Conservation (phyloP, 441 rosid species). For the Capsella rubella region DNA sequence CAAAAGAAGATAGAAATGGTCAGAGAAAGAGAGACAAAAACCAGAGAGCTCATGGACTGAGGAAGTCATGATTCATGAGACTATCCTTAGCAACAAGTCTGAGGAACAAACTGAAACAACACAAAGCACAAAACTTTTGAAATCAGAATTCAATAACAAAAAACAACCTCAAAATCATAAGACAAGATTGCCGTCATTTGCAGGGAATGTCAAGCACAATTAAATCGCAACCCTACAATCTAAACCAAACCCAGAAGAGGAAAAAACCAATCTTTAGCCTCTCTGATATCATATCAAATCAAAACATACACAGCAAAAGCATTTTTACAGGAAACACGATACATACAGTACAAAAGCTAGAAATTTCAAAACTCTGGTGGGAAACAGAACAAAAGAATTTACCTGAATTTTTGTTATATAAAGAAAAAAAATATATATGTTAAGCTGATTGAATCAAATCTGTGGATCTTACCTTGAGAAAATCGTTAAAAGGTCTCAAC, state of each 20-base stretch:
- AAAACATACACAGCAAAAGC: slow-evolving; percentile 30
- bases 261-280: slow-evolving; percentile 11
- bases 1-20: neutral
- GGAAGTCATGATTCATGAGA: slow-evolving; percentile 46
- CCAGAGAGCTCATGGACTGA: slow-evolving; percentile 46
- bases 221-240: neutral
- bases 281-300: slow-evolving; percentile 1
- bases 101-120: slow-evolving; percentile 28
- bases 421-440: neutral
- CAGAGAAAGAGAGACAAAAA: slow-evolving; percentile 29
- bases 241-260: neutral
- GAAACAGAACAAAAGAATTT: neutral
- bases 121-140: slow-evolving; percentile 23
- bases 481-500: slow-evolving; percentile 36
- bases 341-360: slow-evolving; percentile 10
- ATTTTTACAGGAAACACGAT: slow-evolving; percentile 12
- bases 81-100: neutral
- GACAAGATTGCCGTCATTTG: neutral
- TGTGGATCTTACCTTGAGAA: slow-evolving; percentile 41
- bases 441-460: slow-evolving; percentile 41
- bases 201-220: neutral
- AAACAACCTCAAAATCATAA: neutral
- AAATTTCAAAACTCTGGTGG: slow-evolving; percentile 23
- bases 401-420: slow-evolving; percentile 16
- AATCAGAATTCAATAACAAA: neutral